phyloP scores from a whole-genome alignment of 257 asterid species.

The Solanum ahanhuiri region DNA sequence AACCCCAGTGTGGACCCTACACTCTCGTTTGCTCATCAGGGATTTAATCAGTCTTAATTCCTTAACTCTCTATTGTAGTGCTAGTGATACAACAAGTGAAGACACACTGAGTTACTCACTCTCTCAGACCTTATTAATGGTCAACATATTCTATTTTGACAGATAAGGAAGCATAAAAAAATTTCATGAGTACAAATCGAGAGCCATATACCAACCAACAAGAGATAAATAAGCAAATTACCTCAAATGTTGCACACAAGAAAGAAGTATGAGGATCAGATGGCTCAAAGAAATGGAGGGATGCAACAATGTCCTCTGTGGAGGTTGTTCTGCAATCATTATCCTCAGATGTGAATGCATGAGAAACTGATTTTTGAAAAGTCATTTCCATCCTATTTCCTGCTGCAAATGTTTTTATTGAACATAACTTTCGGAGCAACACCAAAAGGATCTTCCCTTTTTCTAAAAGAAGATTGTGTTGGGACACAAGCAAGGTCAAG shows the following conservation, averaged over 20 bases:
- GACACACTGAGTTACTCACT: not conserved
- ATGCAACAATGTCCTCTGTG: conserved; percentile 52
- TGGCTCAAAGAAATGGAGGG: conserved; percentile 55
- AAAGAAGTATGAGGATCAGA: conserved; percentile 30
- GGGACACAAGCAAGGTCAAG: conserved; percentile 28
- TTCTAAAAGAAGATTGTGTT: conserved; percentile 27
- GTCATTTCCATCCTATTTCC: conserved; percentile 11
- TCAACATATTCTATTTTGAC: not conserved
- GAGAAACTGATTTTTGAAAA: conserved; percentile 47
- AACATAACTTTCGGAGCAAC: conserved; percentile 34
- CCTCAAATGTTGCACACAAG: conserved; percentile 59
- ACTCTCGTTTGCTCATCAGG: not conserved
- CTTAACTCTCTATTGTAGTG: not conserved
- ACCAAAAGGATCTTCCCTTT: conserved; percentile 38
- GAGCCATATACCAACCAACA: not conserved
- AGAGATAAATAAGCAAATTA: conserved; percentile 13
- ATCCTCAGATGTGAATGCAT: conserved; percentile 17
- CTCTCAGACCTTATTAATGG: not conserved
- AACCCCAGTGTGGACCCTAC: not conserved
- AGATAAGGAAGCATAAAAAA: not conserved
- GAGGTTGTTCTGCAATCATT: conserved; percentile 30
- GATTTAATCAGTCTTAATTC: not conserved
- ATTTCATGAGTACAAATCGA: not conserved
- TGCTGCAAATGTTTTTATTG: conserved; percentile 13
- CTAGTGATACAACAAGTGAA: not conserved